Conservation (phyloP, 371 early-diverging fungal genomes). For the Lichtheimia ramosa region DNA sequence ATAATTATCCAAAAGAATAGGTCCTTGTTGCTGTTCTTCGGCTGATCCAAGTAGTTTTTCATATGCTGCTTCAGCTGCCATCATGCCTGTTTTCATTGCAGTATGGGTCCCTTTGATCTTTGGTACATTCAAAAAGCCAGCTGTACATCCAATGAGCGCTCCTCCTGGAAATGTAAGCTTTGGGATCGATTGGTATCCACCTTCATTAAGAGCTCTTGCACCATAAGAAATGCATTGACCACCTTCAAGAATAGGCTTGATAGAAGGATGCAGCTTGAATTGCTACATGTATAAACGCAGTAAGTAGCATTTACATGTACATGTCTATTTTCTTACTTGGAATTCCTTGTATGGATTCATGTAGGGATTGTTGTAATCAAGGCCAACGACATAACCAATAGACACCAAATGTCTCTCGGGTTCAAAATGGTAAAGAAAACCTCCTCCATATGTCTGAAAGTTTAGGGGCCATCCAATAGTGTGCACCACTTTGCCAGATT, state of each 20-base stretch:
- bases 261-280: slow-evolving; percentile 91
- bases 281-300: too few relatives aligned
- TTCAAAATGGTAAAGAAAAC: slow-evolving; percentile 95
- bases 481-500: slow-evolving; percentile 87
- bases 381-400: slow-evolving; percentile 89
- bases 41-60: slow-evolving; percentile 57
- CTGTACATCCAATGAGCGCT: slow-evolving; percentile 94
- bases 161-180: slow-evolving; percentile 97
- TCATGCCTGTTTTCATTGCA: slow-evolving; percentile 96
- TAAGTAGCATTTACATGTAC: too few relatives aligned
- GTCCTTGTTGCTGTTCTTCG: slow-evolving; percentile 33
- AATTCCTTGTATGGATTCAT: slow-evolving; percentile 96
- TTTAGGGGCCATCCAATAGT: slow-evolving; percentile 94
- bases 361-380: slow-evolving; percentile 95
- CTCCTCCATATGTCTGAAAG: slow-evolving; percentile 89
- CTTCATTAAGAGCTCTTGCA: slow-evolving; percentile 95
- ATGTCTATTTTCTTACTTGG: slow-evolving; percentile 67
- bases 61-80: slow-evolving; percentile 86
- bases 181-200: slow-evolving; percentile 93
- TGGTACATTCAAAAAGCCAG: slow-evolving; percentile 96
- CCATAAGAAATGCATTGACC: slow-evolving; percentile 94
- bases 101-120: slow-evolving; percentile 99
- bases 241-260: slow-evolving; percentile 84
- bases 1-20: slow-evolving; percentile 65
- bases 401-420: slow-evolving; percentile 76